These are phyloP conservation scores for Rubia tinctorum DNA, from an alignment of 305 asterid species.

Conservation along the genomic window DNA sequence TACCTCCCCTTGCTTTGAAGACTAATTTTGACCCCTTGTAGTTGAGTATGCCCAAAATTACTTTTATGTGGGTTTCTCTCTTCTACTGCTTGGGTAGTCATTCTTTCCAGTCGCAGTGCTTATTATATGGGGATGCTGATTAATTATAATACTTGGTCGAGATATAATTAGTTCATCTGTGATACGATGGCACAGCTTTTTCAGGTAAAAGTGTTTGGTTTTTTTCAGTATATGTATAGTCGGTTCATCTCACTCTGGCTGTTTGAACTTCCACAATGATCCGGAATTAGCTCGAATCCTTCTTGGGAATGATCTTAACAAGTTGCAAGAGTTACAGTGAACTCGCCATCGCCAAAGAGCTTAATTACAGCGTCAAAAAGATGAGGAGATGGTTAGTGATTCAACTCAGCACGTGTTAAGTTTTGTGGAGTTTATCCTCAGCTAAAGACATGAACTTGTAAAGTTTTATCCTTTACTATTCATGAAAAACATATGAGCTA, in stretches of 20 bases:
- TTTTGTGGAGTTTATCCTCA: not conserved
- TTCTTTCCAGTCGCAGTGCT: slow-evolving; percentile 89
- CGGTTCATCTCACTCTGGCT: too few species aligned
- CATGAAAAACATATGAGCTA: slow-evolving; percentile 4
- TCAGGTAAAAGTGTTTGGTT: too few species aligned
- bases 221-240: too few species aligned
- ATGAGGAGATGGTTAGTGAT: slow-evolving; percentile 82
- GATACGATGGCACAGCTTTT: too few species aligned
- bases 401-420: not conserved
- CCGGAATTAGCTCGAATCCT: too few species aligned
- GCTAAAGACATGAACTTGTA: not conserved
- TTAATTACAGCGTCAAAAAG: slow-evolving; percentile 66
- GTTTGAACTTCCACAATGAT: too few species aligned
- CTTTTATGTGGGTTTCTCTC: slow-evolving; percentile 79
- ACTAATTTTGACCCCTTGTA: too few species aligned
- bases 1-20: too few species aligned
- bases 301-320: too few species aligned
- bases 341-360: slow-evolving; percentile 63
- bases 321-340: slow-evolving; percentile 78
- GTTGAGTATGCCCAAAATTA: too few species aligned
- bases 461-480: not conserved
- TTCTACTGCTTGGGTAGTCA: slow-evolving; percentile 73
- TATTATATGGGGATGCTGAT: slow-evolving; percentile 92
- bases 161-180: slow-evolving; percentile 94
- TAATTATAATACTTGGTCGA: slow-evolving; percentile 87